A percentile compares a stretch with the other conserved stretches of the same genome.
Conservation (phyloP, 129 eudicot species). For the Flaveria sonorensis region DNA sequence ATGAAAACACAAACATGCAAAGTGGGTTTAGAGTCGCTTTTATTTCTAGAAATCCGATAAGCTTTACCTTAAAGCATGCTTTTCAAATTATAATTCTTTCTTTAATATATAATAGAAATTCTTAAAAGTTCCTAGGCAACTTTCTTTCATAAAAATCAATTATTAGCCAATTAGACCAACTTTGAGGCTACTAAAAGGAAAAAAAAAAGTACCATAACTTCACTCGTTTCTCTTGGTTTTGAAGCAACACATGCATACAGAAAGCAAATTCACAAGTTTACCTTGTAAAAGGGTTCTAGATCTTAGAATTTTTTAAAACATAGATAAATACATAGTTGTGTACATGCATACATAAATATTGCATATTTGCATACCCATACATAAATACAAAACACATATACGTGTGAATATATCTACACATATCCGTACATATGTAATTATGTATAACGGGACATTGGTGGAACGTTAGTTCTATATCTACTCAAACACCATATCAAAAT, state of each 20-base stretch:
- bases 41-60: neutral
- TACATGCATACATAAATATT: neutral
- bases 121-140: neutral
- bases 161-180: neutral
- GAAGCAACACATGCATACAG: neutral
- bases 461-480: neutral
- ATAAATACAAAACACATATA: neutral
- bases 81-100: neutral
- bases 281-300: neutral
- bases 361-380: neutral
- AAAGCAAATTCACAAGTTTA: neutral
- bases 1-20: neutral
- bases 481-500: neutral
- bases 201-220: neutral
- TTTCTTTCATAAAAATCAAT: constrained; percentile 1
- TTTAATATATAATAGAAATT: neutral
- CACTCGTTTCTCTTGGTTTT: neutral
- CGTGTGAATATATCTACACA: neutral
- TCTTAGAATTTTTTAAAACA: neutral
- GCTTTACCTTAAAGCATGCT: neutral
- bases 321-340: neutral
- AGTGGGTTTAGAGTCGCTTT: constrained; percentile 4
- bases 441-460: neutral
- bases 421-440: neutral
- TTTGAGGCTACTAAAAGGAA: constrained; percentile 10